Evolutionary conservation across 495 filamentous ascomycete species (phyloP), one percentile per base, ranked within the genome.

Genomic region (Bacidia gigantensis): DNA sequence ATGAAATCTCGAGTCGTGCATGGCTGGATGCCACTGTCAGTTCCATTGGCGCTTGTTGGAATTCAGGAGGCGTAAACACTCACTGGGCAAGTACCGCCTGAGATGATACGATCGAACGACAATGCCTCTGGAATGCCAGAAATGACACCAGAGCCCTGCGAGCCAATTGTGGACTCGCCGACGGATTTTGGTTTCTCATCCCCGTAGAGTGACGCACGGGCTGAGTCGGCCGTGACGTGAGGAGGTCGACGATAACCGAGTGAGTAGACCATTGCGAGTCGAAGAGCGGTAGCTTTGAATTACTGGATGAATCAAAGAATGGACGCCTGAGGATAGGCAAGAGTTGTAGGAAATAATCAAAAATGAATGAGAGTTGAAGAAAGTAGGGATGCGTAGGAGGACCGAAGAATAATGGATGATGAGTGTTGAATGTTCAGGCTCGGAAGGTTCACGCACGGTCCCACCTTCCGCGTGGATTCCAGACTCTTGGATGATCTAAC

Each of bases 81-180:
- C 71, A 87, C 84, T n/a, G 84, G 84, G 56, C 84, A 85, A 18
- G 80, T 79, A n/a, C 78, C 81, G n/a, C 81, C 82, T 38, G 69
- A 62, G 21, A 88, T 75, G 56, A 89, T 84, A 20, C 69, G 71
- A 55, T 88, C 84, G 58, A 89, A 87, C 2, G 78, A 72, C 26
- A 88, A 72, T 7, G 80, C 77, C 17, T 75, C 66, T 7, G 85
- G 84, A 56, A 89, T 83, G 12, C 81, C 78, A 55, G 18, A 60
- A 53, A 35, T 58, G 23, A 45, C 52, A 44, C 26, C 57, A 52
- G 52, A 59, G 48, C 42, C 63, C 46, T 26, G 51, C 23, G 38
- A 53, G 21, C 26, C 26, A 25, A 21, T 18, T 1, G 47, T 51
- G 11, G 65, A 60, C 22, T 62, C 56, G 7, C 62, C 66, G 46